Base-by-base conservation (phyloP, 2,329 filamentous ascomycete species). In the Chaetothyriales sp. region DNA sequence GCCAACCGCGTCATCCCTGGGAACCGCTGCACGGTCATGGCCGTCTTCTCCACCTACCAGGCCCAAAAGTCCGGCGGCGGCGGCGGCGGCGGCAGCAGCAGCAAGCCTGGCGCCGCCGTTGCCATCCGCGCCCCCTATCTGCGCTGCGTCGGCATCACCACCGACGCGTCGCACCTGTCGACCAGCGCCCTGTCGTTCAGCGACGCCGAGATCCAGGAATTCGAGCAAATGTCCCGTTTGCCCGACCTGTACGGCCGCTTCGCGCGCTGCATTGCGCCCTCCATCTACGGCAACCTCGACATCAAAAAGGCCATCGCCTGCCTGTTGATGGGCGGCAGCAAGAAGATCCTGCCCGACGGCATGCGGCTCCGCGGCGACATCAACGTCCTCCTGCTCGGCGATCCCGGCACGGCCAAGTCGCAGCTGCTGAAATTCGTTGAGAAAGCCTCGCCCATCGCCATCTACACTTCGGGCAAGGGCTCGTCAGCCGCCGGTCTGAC, bases 321-420 rank as follows among this genome's bases (percentile, higher is more conserved):
- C 70, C 74, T 98, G 5, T 75, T 98, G 1, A 81, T 97, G 66
- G 92, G 92, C 53, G 92, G 92, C 13, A 94, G 89, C 28, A 98
- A 98, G 70, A 98, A 98, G 71, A 94, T 98, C 40, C 73, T 98
- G 0, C 92, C 92, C 0, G 92, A 98, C 61, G 92, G 92, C 37
- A 98, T 98, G 89, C 94, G 86, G 65, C 78, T 98, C 7, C 82
- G 92, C 77, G 92, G 92, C 62, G 92, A 98, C 64, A 98, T 98
- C 69, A 98, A 98, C 67, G 90, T 98, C 3, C 78, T 98, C 10
- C 78, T 98, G 22, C 83, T 98, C 20, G 92, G 92, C 78, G 92
- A 98, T 59, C 92, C 92, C 0, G 92, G 92, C 80, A 98, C 92
- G 1, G 92, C 92, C 53, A 98, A 98, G 68, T 98, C 92, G 6